phyloP scores from a whole-genome alignment of 768 basidiomycete genomes.

The Naganishia kalamii region DNA sequence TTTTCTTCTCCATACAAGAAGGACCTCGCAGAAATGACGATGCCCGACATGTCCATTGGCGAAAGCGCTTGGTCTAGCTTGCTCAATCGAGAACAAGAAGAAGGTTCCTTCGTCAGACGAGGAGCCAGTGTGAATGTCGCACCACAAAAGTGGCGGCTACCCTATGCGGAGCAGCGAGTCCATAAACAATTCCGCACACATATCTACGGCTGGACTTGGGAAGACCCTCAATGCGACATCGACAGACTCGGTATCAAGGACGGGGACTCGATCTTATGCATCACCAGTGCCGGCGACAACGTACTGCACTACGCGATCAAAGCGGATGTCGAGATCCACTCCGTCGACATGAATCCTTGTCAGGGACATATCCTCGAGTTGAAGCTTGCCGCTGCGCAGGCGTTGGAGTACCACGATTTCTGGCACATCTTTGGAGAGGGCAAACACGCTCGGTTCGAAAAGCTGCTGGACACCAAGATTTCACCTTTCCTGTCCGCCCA shows the following conservation, averaged over 20 bases:
- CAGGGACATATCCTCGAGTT: conserved; percentile 74
- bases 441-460: conserved; percentile 56
- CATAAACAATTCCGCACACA: conserved; percentile 57
- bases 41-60: conserved; percentile 31
- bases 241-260: conserved; percentile 56
- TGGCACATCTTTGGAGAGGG: conserved; percentile 64
- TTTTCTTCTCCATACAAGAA: conserved; percentile 22
- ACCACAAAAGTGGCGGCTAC: conserved; percentile 59
- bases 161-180: conserved; percentile 62
- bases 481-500: conserved; percentile 62
- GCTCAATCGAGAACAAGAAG: conserved; percentile 2
- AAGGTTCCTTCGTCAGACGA: background rate
- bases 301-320: conserved; percentile 69
- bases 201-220: conserved; percentile 50
- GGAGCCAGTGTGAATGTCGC: background rate
- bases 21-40: conserved; percentile 18
- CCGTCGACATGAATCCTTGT: conserved; percentile 69
- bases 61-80: conserved; percentile 30
- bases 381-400: conserved; percentile 63
- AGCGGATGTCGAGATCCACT: conserved; percentile 61
- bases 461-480: conserved; percentile 57
- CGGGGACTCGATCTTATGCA: conserved; percentile 64
- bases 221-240: conserved; percentile 71
- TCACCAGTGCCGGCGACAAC: conserved; percentile 74
- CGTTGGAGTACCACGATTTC: conserved; percentile 59